Evolutionary conservation across 2,329 filamentous ascomycete species (phyloP), one percentile per base, ranked within the genome.

Genomic region (Pseudogymnoascus sp.): DNA sequence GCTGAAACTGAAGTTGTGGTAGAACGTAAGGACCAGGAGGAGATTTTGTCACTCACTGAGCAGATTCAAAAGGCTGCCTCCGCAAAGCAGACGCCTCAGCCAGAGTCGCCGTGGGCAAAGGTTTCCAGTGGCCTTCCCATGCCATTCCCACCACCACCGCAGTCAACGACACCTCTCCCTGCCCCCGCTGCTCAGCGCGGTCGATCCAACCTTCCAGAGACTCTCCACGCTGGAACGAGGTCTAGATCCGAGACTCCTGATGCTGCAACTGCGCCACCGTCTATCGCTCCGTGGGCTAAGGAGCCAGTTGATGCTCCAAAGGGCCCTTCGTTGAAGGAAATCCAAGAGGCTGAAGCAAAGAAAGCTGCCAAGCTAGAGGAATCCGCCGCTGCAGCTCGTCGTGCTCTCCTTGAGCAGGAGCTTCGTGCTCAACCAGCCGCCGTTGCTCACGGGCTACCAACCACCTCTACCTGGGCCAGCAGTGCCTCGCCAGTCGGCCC

Each of bases 201-300:
- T 68, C 83, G 87, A 65, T 91, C 92, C 62, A 93, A 93, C 67
- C 82, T 97, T 2, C 91, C 93, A 1, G 92, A 96, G 68, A 81
- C 84, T 62, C 76, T 89, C 59, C 70, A 81, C 81, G 67, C 81
- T 81, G 59, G 59, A 61, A 61, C 59, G 2, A 85, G 86, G 68
- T 83, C 85, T 17, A 79, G 88, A 65, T 90, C 88, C 1, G 89
- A 90, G 67, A 96, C 91, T 0, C 93, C 90, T 1, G 85, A 87
- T 47, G 77, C 78, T 13, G 73, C 76, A 74, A 47, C 72, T 74
- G 62, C 74, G 70, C 81, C 83, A 1, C 85, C 92, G 3, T 91
- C 93, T 0, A 79, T 97, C 68, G 95, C 95, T 0, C 95, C 95
- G 0, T 99, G 95, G 95, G 95, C 95, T 4, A 95, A 95, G 74